Percentiles rank a stretch among this genome's conserved stretches.
phyloP scores from a whole-genome alignment of 1,139 yeast genomes.

The Blastobotrys raffinosifermentans region DNA sequence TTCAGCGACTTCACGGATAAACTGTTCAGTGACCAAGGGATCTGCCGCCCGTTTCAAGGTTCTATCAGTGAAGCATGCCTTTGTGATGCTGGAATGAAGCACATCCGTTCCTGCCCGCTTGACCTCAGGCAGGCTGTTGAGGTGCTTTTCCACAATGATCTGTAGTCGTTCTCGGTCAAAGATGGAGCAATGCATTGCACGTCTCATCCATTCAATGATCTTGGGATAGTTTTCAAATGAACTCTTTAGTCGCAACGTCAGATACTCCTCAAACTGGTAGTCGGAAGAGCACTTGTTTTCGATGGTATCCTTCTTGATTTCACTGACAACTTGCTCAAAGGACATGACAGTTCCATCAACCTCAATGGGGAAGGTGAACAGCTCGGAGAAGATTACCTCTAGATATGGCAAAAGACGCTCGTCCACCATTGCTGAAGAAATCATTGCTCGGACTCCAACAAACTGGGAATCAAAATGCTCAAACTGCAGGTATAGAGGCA shows the following conservation, averaged over 20 bases:
- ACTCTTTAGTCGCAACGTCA: conserved; percentile 57
- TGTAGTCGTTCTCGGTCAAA: conserved; percentile 70
- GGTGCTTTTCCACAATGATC: conserved; percentile 64
- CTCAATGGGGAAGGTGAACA: conserved; percentile 67
- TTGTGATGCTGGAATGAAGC: conserved; percentile 56
- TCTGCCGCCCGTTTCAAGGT: conserved; percentile 68
- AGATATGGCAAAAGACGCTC: conserved; percentile 57
- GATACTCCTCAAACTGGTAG: conserved; percentile 57
- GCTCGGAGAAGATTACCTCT: conserved; percentile 52
- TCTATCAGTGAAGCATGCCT: conserved; percentile 48
- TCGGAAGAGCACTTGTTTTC: conserved; percentile 40
- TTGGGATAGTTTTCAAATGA: conserved; percentile 54
- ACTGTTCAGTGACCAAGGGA: conserved; percentile 54
- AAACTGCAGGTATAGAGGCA: conserved; percentile 69
- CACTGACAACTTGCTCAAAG: conserved; percentile 69
- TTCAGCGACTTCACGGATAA: conserved; percentile 42
- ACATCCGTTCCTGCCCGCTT: conserved; percentile 76
- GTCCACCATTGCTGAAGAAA: conserved; percentile 60
- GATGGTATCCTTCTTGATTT: conserved; percentile 68
- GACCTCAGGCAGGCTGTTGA: conserved; percentile 69
- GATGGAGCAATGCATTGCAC: conserved; percentile 55
- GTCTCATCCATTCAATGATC: conserved; percentile 72
- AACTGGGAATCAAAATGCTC: conserved; percentile 80
- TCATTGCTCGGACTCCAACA: conserved; percentile 59
- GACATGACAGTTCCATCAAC: conserved; percentile 55